Conservation (phyloP, 140 eudicot species). For the Anethum foeniculum region DNA sequence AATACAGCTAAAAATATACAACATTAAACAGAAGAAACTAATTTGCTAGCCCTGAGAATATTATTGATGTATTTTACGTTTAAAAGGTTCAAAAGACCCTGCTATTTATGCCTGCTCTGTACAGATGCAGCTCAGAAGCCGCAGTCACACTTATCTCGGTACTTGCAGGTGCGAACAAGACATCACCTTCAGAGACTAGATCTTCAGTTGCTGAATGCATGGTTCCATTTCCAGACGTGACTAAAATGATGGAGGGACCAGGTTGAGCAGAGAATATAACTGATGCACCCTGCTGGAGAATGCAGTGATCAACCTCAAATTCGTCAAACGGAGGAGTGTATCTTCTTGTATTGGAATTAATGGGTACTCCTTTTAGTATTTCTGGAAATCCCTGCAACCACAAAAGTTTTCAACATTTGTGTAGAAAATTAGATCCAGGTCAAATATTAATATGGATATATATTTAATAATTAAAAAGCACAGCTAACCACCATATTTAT, state of each 20-base stretch:
- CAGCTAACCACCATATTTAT: background rate
- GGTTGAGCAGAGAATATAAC: conserved; percentile 42
- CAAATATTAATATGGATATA: too few species aligned
- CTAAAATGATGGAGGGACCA: conserved; percentile 63
- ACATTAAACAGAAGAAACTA: background rate
- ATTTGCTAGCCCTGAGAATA: background rate
- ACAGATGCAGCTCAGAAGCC: conserved; percentile 33
- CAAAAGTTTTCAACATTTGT: background rate
- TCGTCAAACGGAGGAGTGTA: conserved; percentile 88
- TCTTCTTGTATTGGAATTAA: conserved; percentile 38
- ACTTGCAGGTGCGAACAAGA: conserved; percentile 51
- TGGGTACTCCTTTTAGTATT: conserved; percentile 44
- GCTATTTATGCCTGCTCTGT: conserved; percentile 74
- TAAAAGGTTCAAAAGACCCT: conserved; percentile 15
- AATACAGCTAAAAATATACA: background rate
- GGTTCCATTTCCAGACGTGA: conserved; percentile 51
- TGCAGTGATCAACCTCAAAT: conserved; percentile 78
- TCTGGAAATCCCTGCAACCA: conserved; percentile 59
- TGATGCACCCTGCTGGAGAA: conserved; percentile 36
- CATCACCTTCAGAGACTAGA: conserved; percentile 47
- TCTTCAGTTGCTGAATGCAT: conserved; percentile 30
- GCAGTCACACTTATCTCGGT: conserved; percentile 33
- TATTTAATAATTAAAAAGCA: background rate
- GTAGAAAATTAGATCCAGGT: background rate
- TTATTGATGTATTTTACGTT: background rate